Base-by-base conservation (phyloP, 371 early-diverging fungal species). In the Homolaphlyctis polyrhiza region DNA sequence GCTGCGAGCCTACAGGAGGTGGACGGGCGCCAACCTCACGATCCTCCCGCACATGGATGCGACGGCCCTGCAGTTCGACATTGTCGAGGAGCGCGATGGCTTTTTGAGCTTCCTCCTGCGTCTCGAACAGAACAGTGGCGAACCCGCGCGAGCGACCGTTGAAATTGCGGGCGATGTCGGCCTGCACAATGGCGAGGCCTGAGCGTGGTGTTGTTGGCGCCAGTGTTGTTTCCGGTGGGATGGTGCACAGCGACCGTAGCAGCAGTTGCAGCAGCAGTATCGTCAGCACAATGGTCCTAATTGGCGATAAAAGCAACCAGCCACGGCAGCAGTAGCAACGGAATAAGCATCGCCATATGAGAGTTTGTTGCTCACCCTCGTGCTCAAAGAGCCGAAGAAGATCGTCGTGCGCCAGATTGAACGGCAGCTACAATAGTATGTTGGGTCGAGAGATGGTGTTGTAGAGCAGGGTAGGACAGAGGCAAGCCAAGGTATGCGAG, bases 321-420 rank as follows among this genome's bases (percentile, higher is more conserved):
- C 23, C 16, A 52, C 23, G 13, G 30, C 52, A 52, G n/a, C n/a
- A n/a, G n/a, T n/a, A n/a, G n/a, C n/a, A n/a, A n/a, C n/a, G n/a
- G n/a, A n/a, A n/a, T n/a, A n/a, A n/a, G n/a, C n/a, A n/a, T n/a
- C n/a, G n/a, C n/a, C n/a, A n/a, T 45, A 18, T 45, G 18, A 16
- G 23, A 18, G 30, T 29, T 21, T 1, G 21, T 50, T 16, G 62
- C 62, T 66, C 60, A 48, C 90, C 91, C 30, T 87, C 87, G 61
- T 86, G 83, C 49, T 88, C 73, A 71, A 92, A 91, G 35, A 90
- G 70, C 72, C 91, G 91, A 68, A 91, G 91, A 64, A 92, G 74
- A 64, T 92, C 91, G 70, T 91, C 89, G 91, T 90, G 91, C 52
- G 86, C 81, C 33, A 86, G 81, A 58, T 77, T 74, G 59, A 80